phyloP scores from a whole-genome alignment of 2,329 filamentous ascomycete species.

The Fusarium armeniacum region DNA sequence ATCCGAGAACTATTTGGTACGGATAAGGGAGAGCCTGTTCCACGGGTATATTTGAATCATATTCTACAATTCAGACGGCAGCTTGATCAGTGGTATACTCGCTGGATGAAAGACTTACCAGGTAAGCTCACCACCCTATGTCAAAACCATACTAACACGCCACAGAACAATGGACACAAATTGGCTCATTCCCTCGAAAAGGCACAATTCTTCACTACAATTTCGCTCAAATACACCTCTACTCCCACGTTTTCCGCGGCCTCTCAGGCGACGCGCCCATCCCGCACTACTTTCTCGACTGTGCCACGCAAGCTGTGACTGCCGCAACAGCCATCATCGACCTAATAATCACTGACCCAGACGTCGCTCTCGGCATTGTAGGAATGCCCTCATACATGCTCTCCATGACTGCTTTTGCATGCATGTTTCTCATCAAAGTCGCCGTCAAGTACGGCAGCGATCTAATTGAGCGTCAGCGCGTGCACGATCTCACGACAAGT shows the following conservation, averaged over 20 bases:
- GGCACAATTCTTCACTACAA: conserved; percentile 59
- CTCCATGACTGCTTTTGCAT: conserved; percentile 67
- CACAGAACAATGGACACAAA: conserved; percentile 56
- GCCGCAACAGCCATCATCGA: conserved; percentile 62
- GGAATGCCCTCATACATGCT: conserved; percentile 66
- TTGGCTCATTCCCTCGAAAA: conserved; percentile 59
- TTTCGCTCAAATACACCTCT: conserved; percentile 60
- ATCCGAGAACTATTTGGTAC: conserved; percentile 69
- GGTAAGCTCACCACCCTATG: conserved; percentile 39
- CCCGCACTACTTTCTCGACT: conserved; percentile 54
- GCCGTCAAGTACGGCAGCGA: conserved; percentile 60
- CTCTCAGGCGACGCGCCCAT: conserved; percentile 53
- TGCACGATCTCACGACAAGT: conserved; percentile 57
- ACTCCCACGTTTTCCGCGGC: conserved; percentile 59
- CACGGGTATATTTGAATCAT: conserved; percentile 67
- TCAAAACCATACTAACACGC: background rate
- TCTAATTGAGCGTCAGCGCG: conserved; percentile 57
- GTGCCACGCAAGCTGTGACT: conserved; percentile 52
- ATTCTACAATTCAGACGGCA: conserved; percentile 54
- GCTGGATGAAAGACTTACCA: conserved; percentile 54
- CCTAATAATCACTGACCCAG: conserved; percentile 59
- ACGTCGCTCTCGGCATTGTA: conserved; percentile 57
- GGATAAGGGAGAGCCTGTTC: conserved; percentile 67
- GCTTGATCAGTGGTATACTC: conserved; percentile 57
- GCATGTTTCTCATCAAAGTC: conserved; percentile 65